A percentile compares a stretch with the other conserved stretches of the same genome.
phyloP scores from a whole-genome alignment of 2,329 filamentous ascomycete species.

The Xylariaceae sp. region DNA sequence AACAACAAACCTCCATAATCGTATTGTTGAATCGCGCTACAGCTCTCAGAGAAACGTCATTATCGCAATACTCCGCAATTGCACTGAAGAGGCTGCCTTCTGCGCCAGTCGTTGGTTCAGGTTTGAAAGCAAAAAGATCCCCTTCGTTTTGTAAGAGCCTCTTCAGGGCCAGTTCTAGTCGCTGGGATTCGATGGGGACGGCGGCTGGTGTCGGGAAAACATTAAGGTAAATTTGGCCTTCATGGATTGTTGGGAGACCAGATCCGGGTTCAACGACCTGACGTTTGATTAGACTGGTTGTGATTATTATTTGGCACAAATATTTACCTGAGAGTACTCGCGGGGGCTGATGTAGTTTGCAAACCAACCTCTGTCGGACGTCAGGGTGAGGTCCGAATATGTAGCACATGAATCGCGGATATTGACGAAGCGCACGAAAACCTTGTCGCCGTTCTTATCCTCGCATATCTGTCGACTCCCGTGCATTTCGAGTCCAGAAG shows the following conservation, averaged over 20 bases:
- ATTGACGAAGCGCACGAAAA: constrained; percentile 65
- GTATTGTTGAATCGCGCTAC: constrained; percentile 49
- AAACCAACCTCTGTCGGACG: constrained; percentile 53
- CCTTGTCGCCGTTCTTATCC: constrained; percentile 45
- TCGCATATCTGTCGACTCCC: constrained; percentile 48
- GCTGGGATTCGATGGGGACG: constrained; percentile 28
- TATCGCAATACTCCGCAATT: constrained; percentile 61
- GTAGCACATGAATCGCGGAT: constrained; percentile 64
- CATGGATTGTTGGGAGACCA: constrained; percentile 50
- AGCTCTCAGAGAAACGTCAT: constrained; percentile 50
- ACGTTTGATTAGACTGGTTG: constrained; percentile 11
- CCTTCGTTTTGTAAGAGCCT: constrained; percentile 55
- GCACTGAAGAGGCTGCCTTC: constrained; percentile 54
- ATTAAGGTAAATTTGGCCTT: constrained; percentile 63
- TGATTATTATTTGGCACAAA: not conserved
- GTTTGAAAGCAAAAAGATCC: constrained; percentile 59
- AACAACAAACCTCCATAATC: constrained; percentile 45
- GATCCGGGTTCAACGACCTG: constrained; percentile 42
- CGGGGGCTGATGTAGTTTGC: constrained; percentile 52
- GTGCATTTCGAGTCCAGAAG: constrained; percentile 44
- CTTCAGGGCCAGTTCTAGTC: constrained; percentile 49
- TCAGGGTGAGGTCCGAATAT: constrained; percentile 52
- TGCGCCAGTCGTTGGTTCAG: constrained; percentile 44
- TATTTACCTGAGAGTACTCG: constrained; percentile 51
- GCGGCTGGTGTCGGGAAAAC: constrained; percentile 45